Base-by-base conservation (phyloP, 768 basidiomycete genomes). In the Dentipellis fragilis region DNA sequence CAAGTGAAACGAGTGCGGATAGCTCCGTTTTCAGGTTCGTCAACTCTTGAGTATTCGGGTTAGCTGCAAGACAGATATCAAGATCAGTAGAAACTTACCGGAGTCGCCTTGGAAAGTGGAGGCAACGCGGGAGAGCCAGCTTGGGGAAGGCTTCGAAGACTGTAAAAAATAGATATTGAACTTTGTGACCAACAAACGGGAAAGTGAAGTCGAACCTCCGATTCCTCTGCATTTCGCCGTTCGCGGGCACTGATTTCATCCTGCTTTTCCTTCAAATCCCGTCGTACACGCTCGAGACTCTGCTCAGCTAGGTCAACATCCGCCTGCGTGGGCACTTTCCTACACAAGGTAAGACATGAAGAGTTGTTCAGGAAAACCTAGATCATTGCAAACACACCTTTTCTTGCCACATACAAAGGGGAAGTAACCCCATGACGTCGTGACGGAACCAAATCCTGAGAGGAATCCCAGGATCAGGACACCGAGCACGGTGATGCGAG, bases 371-470 rank as follows among this genome's bases (percentile, higher is more conserved):
- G 10, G 34, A 12, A 16, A 51, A 12, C 35, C 16, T 21, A 22
- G 17, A 34, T 57, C 16, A 51, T 40, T 23, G 19, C 36, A 39
- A 53, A 60, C 63, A 21, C 54, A 67, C 70, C 61, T 67, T 8
- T 35, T 36, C 7, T 51, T 62, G 4, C 68, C 62, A 6, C 70
- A 71, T 16, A 73, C 60, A 38, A 71, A 65, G 0, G 81, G 81
- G 11, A 85, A 65, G 62, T 76, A 81, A 5, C 68, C 69, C 85
- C 87, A 87, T 0, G 81, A 77, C 48, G 79, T 83, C 59, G 76
- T 81, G 49, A 87, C 73, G 3, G 87, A 84, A 59, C 89, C 89
- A 58, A 89, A 85, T 0, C 90, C 90, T 0, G 89, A 89, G 5
- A 93, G 73, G 2, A 83, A 65, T 5, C 90, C 90, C n/a, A 93